Percentiles rank a stretch among this genome's conserved stretches.
Conservation (phyloP, 306 rosid species). For the Begonia masoniana region DNA sequence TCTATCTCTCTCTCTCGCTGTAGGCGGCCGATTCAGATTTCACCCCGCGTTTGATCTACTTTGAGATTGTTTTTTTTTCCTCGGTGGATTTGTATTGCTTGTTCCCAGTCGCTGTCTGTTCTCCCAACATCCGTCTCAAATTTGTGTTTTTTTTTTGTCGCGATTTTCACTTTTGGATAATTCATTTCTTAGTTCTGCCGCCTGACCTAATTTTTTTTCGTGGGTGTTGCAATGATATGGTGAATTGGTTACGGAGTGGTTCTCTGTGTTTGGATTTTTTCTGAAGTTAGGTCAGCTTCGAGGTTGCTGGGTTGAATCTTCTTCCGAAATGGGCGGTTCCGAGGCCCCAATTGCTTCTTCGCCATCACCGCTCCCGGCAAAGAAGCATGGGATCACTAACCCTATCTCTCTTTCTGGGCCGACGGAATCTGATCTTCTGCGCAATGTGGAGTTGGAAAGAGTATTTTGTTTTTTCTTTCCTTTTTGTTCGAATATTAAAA, state of each 20-base stretch:
- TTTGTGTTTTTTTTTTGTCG: not conserved
- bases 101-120: not conserved
- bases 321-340: constrained; percentile 51
- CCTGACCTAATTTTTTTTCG: constrained; percentile 5
- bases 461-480: constrained; percentile 22
- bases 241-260: constrained; percentile 7
- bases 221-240: not conserved
- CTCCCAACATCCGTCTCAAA: not conserved
- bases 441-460: constrained; percentile 62
- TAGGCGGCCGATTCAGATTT: not conserved
- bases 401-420: constrained; percentile 85
- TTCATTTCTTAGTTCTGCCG: not conserved
- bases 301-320: constrained; percentile 5
- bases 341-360: constrained; percentile 26
- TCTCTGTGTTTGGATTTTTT: not conserved
- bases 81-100: not conserved
- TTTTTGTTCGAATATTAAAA: not conserved
- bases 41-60: not conserved
- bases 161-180: not conserved
- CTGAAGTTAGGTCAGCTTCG: constrained; percentile 10
- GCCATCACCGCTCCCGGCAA: constrained; percentile 24
- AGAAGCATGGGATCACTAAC: constrained; percentile 42
- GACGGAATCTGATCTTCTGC: constrained; percentile 48
- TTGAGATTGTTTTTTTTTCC: not conserved
- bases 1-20: not conserved